Conservation (phyloP, 257 asterid genomes). For the Solanum corneliomulleri region DNA sequence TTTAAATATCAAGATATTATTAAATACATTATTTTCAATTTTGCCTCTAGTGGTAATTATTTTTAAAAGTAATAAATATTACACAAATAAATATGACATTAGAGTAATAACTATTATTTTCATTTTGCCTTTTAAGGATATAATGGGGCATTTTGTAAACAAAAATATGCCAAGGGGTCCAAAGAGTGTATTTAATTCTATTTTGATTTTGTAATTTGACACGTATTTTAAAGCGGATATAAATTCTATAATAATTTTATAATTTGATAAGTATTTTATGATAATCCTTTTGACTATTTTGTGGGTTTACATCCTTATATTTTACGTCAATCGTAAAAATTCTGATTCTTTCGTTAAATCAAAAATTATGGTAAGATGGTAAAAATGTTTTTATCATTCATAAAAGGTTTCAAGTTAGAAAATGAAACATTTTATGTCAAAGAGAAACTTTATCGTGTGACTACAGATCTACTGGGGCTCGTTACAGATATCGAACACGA, state of each 20-base stretch:
- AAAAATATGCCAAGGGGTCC: background rate
- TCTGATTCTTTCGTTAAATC: fast-evolving
- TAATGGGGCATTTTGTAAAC: background rate
- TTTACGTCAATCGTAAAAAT: fast-evolving
- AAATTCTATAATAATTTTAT: background rate
- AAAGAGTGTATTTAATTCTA: background rate
- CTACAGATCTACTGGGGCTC: background rate
- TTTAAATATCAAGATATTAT: too few species aligned
- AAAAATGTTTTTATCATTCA: background rate
- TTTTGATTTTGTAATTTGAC: background rate
- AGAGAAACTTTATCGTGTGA: background rate
- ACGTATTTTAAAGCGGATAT: too few species aligned
- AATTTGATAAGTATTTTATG: background rate
- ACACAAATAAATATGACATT: background rate
- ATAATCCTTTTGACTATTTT: background rate
- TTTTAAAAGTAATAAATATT: background rate
- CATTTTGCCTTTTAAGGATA: too few species aligned
- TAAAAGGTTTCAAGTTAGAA: background rate
- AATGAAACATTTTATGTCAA: background rate
- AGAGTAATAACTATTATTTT: too few species aligned
- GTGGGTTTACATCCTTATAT: background rate
- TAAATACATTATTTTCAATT: background rate
- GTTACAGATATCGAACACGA: background rate
- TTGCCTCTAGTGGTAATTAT: background rate
- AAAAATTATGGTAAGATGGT: background rate